Base-by-base conservation (phyloP, 371 early-diverging fungal genomes). In the Mucor ambiguus region DNA sequence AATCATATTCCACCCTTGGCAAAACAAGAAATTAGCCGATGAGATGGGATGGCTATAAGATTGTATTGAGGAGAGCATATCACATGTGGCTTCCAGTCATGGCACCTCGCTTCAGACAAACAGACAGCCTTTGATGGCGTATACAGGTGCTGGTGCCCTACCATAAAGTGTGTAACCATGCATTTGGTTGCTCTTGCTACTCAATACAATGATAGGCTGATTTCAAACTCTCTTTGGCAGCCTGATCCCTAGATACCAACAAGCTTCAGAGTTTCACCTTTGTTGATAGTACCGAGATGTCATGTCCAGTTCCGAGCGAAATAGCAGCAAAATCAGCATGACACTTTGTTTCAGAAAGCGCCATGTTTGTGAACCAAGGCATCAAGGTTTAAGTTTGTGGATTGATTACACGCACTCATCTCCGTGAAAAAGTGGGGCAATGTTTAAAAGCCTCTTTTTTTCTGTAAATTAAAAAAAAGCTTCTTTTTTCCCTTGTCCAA, bases 401-500 rank as follows among this genome's bases (percentile, higher is more conserved):
- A n/a, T n/a, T n/a, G n/a, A n/a, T n/a, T n/a, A n/a, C n/a, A n/a
- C n/a, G n/a, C n/a, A n/a, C n/a, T n/a, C n/a, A n/a, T n/a, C n/a
- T n/a, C n/a, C n/a, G 26, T 49, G 49, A 55, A 55, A 52, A 16
- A 30, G 32, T 54, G 29, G 54, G 44, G 54, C 54, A 29, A 16
- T 56, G 56, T 32, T 56, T 56, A 56, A 58, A 33, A 33, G 38
- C 38, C 35, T 58, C 24, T 37, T 33, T 58, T 58, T 12, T 37
- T 4, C 14, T 33, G 9, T 12, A 22, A 2, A n/a, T 4, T 37
- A 10, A 24, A 18, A 11, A 37, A 8, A 37, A 11, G 7, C 12
- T 32, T 44, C 55, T n/a, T 32, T 12, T n/a, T 55, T 20, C 33
- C 52, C 30, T 43, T 55, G n/a, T 55, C n/a, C 58, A 57, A 49